Percentiles rank a stretch among this genome's conserved stretches.
phyloP scores from a whole-genome alignment of 208 protist genomes.

The Trypanosoma mega region DNA sequence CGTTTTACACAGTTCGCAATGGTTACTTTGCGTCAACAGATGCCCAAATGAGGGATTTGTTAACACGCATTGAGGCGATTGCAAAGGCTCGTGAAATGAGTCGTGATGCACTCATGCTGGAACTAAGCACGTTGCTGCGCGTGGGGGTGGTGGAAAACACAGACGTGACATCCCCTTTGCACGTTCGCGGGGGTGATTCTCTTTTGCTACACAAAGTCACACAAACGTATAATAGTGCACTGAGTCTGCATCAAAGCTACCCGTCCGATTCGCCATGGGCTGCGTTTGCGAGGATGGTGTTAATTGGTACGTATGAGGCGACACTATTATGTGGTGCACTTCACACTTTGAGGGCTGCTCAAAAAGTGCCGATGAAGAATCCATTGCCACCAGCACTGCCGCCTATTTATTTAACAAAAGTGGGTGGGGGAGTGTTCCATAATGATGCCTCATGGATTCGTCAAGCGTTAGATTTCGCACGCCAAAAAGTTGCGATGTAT shows the following conservation, averaged over 20 bases:
- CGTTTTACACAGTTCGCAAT: conserved; percentile 35
- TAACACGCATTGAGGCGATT: conserved; percentile 5
- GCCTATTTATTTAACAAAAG: conserved; percentile 50
- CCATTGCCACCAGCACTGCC: conserved; percentile 6
- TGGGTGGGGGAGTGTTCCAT: conserved; percentile 51
- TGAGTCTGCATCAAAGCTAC: conserved; percentile 24
- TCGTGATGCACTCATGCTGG: conserved; percentile 1
- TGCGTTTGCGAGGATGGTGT: conserved; percentile 33
- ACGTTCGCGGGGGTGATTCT: not conserved
- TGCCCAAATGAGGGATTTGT: not conserved
- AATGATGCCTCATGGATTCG: conserved; percentile 44
- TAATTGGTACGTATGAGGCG: conserved; percentile 49
- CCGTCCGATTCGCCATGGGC: not conserved
- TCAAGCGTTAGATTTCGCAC: conserved; percentile 22
- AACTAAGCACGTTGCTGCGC: conserved; percentile 29
- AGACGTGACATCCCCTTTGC: conserved; percentile 33
- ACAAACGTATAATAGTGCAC: conserved; percentile 52
- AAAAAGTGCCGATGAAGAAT: not conserved
- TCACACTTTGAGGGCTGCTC: conserved; percentile 33
- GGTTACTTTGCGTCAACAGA: conserved; percentile 33
- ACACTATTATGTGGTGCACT: conserved; percentile 43
- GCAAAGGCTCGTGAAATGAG: not conserved
- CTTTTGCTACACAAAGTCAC: conserved; percentile 28
- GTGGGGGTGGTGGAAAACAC: conserved; percentile 45
- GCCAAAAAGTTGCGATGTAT: conserved; percentile 14